Evolutionary conservation across 1,284 basidiomycete genomes (phyloP).

Genomic region (Cutaneotrichosporon sp.): DNA sequence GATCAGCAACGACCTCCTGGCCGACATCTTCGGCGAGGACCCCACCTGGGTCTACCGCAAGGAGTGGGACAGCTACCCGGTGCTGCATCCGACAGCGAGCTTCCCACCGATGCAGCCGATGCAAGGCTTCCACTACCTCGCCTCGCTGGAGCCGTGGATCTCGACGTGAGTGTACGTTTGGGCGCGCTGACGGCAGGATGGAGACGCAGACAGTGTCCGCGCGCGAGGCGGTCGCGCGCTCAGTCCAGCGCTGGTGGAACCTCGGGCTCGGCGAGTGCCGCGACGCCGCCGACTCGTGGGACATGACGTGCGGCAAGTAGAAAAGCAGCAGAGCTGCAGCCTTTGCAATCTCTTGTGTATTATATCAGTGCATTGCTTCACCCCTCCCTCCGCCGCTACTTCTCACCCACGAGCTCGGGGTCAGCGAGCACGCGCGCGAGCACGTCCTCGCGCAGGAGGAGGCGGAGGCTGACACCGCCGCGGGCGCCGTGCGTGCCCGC

Average conservation of each 20-base stretch:
- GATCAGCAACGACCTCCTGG: conserved; percentile 69
- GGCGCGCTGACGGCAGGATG: conserved; percentile 62
- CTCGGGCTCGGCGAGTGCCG: conserved; percentile 48
- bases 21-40: conserved; percentile 59
- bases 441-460: conserved; percentile 44
- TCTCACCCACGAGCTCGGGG: conserved; percentile 20
- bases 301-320: conserved; percentile 42
- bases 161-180: conserved; percentile 38
- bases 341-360: not conserved
- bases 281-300: conserved; percentile 43
- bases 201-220: conserved; percentile 85
- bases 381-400: not conserved
- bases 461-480: conserved; percentile 39
- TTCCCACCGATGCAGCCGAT: conserved; percentile 78
- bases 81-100: conserved; percentile 63
- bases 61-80: conserved; percentile 59
- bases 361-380: not conserved
- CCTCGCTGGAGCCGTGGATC: conserved; percentile 79
- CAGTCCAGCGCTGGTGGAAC: conserved; percentile 66
- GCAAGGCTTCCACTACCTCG: conserved; percentile 79
- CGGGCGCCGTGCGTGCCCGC: conserved; percentile 14
- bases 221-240: conserved; percentile 76
- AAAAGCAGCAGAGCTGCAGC: too few relatives aligned
- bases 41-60: conserved; percentile 83
- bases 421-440: conserved; percentile 46